Evolutionary conservation across 148 eudicot species (phyloP).

Genomic region (Chenopodium berlandieri): DNA sequence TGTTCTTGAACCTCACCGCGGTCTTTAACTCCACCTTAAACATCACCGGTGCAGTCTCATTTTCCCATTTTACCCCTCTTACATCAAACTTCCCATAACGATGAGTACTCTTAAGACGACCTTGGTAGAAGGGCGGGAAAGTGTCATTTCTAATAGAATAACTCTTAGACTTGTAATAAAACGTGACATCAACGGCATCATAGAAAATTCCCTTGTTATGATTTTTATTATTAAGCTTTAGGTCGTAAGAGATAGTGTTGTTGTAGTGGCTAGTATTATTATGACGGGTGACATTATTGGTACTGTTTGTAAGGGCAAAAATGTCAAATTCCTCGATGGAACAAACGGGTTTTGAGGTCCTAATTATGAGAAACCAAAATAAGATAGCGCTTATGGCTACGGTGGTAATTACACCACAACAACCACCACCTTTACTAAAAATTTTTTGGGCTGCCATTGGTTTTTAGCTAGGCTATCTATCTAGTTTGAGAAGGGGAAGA

Average conservation of each 20-base stretch:
- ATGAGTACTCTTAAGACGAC: constrained; percentile 33
- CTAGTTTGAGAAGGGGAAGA: not conserved
- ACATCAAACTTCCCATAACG: constrained; percentile 16
- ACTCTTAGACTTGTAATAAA: not conserved
- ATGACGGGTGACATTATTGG: constrained; percentile 13
- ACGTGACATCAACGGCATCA: constrained; percentile 38
- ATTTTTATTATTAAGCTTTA: constrained; percentile 60
- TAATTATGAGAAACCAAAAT: constrained; percentile 58
- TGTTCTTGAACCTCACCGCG: constrained; percentile 55
- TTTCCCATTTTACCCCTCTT: constrained; percentile 33
- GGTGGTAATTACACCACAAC: constrained; percentile 44
- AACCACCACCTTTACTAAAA: constrained; percentile 26
- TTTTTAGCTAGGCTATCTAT: not conserved
- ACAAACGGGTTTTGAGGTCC: constrained; percentile 45
- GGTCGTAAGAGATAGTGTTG: constrained; percentile 19
- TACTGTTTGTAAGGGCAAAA: constrained; percentile 45
- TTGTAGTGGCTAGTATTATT: constrained; percentile 35
- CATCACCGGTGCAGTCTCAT: constrained; percentile 9
- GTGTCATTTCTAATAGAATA: not conserved
- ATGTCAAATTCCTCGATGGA: constrained; percentile 60
- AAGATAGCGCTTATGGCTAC: constrained; percentile 52
- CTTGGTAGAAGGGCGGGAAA: constrained; percentile 15
- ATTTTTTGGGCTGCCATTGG: not conserved
- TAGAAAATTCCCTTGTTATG: constrained; percentile 27
- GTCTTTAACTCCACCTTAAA: constrained; percentile 59